phyloP scores from a whole-genome alignment of 371 early-diverging fungal genomes.

The Syncephalastrum monosporum region DNA sequence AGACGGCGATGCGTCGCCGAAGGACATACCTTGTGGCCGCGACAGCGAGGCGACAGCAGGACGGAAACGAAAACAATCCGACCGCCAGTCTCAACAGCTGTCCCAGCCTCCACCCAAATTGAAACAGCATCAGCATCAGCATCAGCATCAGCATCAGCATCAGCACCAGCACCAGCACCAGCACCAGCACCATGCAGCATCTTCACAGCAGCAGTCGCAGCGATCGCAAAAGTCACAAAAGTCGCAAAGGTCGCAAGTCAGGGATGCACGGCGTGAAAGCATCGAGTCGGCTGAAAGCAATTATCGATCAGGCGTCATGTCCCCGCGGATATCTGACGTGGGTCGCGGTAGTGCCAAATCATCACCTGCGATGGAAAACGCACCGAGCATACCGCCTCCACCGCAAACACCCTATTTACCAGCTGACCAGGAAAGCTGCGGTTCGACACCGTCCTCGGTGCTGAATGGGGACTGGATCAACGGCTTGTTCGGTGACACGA shows the following conservation, averaged over 20 bases:
- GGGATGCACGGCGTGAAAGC: too few relatives aligned
- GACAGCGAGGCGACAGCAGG: constrained; percentile 7
- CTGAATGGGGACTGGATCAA: constrained; percentile 43
- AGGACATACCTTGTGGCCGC: too few relatives aligned
- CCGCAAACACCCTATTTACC: constrained; percentile 5
- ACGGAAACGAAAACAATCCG: constrained; percentile 8
- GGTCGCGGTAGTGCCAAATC: constrained; percentile 8
- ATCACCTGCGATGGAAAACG: background rate
- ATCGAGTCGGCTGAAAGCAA: constrained; percentile 2
- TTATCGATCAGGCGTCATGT: background rate
- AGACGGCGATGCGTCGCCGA: constrained; percentile 12
- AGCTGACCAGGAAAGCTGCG: constrained; percentile 17
- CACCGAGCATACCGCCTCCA: background rate
- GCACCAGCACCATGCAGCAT: constrained; percentile 1
- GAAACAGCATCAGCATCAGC: background rate
- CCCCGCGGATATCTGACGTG: constrained; percentile 7
- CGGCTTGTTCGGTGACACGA: constrained; percentile 21
- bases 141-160: background rate
- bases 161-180: background rate
- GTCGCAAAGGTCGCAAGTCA: background rate
- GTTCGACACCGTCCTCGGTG: constrained; percentile 26
- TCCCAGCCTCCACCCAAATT: too few relatives aligned
- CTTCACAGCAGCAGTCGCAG: constrained; percentile 10
- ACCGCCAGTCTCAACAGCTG: background rate
- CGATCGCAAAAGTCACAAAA: too few relatives aligned